Percentiles rank a stretch among this genome's conserved stretches.
Conservation (phyloP, 192 early-diverging fungal genomes). For the Neocallimastix lanati region DNA sequence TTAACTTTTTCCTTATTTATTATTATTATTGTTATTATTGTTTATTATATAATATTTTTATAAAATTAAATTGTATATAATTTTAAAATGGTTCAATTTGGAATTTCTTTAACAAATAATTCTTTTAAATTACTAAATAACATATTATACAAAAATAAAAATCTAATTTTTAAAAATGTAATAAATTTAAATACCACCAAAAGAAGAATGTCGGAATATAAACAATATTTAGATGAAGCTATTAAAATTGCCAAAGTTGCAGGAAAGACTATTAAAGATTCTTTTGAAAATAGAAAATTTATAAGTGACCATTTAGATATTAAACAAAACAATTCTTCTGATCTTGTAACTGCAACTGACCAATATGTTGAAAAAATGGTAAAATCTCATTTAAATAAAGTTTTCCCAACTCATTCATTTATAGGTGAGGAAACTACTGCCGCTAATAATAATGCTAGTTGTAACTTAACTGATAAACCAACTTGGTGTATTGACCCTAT, state of each 20-base stretch:
- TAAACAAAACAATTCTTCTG: constrained; percentile 47
- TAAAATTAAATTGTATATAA: too few relatives aligned
- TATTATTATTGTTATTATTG: too few relatives aligned
- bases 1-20: too few relatives aligned
- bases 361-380: constrained; percentile 58
- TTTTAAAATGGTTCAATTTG: too few relatives aligned
- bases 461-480: constrained; percentile 42
- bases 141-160: too few relatives aligned
- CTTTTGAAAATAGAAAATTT: constrained; percentile 9
- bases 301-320: constrained; percentile 4
- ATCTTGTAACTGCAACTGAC: constrained; percentile 78
- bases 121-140: too few relatives aligned
- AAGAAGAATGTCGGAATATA: neutral
- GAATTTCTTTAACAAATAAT: too few relatives aligned
- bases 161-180: too few relatives aligned
- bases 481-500: constrained; percentile 88
- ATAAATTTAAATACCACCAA: too few relatives aligned
- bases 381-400: constrained; percentile 27
- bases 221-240: neutral
- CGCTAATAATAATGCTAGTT: constrained; percentile 17
- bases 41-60: too few relatives aligned
- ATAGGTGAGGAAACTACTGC: constrained; percentile 78
- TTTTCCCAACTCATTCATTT: constrained; percentile 56
- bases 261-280: constrained; percentile 3
- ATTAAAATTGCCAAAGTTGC: constrained; percentile 3